Evolutionary conservation across 805 yeast genomes (phyloP), one percentile per base, ranked within the genome.

Genomic region (Saccharomycopsis sp.): DNA sequence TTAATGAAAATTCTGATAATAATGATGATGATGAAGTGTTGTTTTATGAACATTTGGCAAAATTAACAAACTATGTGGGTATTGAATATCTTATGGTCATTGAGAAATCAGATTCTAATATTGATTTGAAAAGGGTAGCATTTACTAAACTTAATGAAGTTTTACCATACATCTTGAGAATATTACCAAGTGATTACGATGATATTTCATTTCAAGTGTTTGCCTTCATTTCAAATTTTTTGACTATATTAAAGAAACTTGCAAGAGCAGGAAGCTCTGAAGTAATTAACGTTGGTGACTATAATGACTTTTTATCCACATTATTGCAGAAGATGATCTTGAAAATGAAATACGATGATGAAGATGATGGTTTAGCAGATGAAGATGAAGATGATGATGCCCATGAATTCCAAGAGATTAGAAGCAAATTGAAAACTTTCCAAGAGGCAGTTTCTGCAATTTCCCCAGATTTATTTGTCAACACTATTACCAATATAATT

Each of bases 121-220:
- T 66, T 21, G 65, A 65, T 32, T 45, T 57, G 2, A 67, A 66
- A 44, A 58, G 59, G 39, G 54, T 60, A 6, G 62, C 56, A 34
- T 53, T 47, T 67, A 65, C 36, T 73, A 77, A 53, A 66, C 31
- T 85, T 16, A 60, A 79, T 23, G 74, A 75, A 45, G 66, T 85
- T 16, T 75, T 86, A 68, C 96, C 97, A 19, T 68, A 79, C 24
- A 68, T 84, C 5, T 71, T 90, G 47, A 71, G 71, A 48, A 85
- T 82, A 52, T 71, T 93, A 58, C 72, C 77, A 24, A 83, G 87
- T 59, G 95, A 82, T 51, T 88, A 81, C 57, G 97, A 93, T 61
- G 97, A 93, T 53, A 81, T 90, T 11, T 77, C 94, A 1, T 70
- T 74, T 31, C 95, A 86, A 60, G 83, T 87, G 4, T 83, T 90